Conservation (phyloP, 2,329 filamentous ascomycete species). For the Alternaria conjuncta region DNA sequence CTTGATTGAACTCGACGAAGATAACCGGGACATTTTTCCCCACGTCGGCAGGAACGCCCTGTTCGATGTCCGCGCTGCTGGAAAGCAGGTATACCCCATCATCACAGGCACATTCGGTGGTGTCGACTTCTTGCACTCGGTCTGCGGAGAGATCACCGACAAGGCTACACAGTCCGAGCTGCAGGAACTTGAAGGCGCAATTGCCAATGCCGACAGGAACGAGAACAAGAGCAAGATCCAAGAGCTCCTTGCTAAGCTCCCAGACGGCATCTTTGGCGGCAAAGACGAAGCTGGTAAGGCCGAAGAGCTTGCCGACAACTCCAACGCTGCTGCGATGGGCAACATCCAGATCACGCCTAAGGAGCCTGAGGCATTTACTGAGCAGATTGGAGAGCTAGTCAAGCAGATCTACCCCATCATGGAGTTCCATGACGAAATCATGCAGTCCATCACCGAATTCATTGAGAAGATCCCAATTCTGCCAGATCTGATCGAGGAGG, state of each 20-base stretch:
- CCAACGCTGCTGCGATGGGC: slow-evolving; percentile 75
- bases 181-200: slow-evolving; percentile 83
- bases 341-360: slow-evolving; percentile 76
- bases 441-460: slow-evolving; percentile 77
- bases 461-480: slow-evolving; percentile 87
- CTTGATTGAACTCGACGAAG: slow-evolving; percentile 84
- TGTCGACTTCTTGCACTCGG: slow-evolving; percentile 91
- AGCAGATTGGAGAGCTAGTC: slow-evolving; percentile 75
- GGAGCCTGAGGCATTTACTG: slow-evolving; percentile 82
- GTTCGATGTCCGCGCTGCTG: slow-evolving; percentile 72
- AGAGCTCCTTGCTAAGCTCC: slow-evolving; percentile 81
- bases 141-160: slow-evolving; percentile 79
- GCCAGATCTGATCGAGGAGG: slow-evolving; percentile 82
- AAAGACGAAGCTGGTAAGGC: slow-evolving; percentile 77
- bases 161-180: slow-evolving; percentile 92
- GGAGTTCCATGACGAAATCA: slow-evolving; percentile 86
- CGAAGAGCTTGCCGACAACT: slow-evolving; percentile 79
- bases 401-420: slow-evolving; percentile 87
- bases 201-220: slow-evolving; percentile 67
- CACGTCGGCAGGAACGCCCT: slow-evolving; percentile 80
- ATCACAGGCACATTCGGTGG: slow-evolving; percentile 94
- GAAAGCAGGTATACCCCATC: slow-evolving; percentile 74
- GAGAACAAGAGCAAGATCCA: slow-evolving; percentile 77
- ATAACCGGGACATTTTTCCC: slow-evolving; percentile 71
- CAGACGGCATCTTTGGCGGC: slow-evolving; percentile 77